phyloP scores from a whole-genome alignment of 2,329 filamentous ascomycete genomes.

The Alternaria viburni region DNA sequence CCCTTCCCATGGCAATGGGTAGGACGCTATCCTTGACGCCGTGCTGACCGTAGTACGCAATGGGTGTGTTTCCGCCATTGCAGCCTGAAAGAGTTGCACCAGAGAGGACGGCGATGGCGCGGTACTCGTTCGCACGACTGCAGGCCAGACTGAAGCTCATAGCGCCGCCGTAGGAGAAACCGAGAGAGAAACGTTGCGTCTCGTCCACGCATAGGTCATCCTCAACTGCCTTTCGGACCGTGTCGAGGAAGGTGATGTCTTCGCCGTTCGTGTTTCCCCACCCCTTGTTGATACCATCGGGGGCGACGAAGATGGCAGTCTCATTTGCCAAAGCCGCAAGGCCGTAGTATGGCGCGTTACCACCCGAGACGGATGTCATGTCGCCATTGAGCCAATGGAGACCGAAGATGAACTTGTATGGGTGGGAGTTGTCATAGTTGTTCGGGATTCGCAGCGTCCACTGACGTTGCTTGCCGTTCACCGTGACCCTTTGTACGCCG shows the following conservation, averaged over 20 bases:
- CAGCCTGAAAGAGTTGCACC: slow-evolving; percentile 28
- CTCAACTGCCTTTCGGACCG: slow-evolving; percentile 49
- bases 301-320: slow-evolving; percentile 54
- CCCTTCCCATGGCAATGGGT: slow-evolving; percentile 41
- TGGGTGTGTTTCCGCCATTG: slow-evolving; percentile 46
- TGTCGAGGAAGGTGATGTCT: slow-evolving; percentile 52
- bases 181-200: slow-evolving; percentile 52
- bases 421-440: slow-evolving; percentile 50
- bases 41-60: slow-evolving; percentile 52
- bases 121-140: slow-evolving; percentile 48
- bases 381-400: slow-evolving; percentile 53
- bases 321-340: slow-evolving; percentile 45
- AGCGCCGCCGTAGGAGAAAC: slow-evolving; percentile 55
- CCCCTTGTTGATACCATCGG: slow-evolving; percentile 49
- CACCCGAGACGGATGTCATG: slow-evolving; percentile 42
- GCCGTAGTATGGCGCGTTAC: slow-evolving; percentile 49
- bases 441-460: slow-evolving; percentile 39
- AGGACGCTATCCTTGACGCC: slow-evolving; percentile 49
- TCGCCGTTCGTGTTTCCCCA: slow-evolving; percentile 54
- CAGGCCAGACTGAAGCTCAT: slow-evolving; percentile 55
- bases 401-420: slow-evolving; percentile 53
- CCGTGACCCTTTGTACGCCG: slow-evolving; percentile 26
- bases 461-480: slow-evolving; percentile 22
- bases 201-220: slow-evolving; percentile 53
- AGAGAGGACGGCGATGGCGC: slow-evolving; percentile 46